phyloP scores from a whole-genome alignment of 192 early-diverging fungal species.

The Glomus cerebriforme region DNA sequence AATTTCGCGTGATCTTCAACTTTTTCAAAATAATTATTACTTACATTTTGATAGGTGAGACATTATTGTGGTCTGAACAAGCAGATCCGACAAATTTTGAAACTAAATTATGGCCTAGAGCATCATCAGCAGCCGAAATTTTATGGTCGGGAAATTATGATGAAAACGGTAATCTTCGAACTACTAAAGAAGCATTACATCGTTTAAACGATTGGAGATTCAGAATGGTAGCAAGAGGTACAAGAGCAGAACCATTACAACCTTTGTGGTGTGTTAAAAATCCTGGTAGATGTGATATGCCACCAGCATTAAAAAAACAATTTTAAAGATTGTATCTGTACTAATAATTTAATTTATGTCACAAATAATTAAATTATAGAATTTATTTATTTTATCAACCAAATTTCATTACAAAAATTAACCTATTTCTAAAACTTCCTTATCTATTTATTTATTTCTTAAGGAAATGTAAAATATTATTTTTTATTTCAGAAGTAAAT shows the following conservation, averaged over 20 bases:
- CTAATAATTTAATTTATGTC: too few species aligned
- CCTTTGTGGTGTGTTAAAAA: conserved; percentile 65
- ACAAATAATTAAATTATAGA: too few species aligned
- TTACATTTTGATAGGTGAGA: conserved; percentile 48
- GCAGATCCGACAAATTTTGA: conserved; percentile 67
- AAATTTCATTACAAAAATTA: too few species aligned
- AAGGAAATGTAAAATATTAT: too few species aligned
- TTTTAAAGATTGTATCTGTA: too few species aligned
- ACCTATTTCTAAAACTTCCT: too few species aligned
- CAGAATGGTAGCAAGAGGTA: conserved; percentile 67
- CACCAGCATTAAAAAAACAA: neutral
- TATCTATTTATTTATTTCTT: too few species aligned
- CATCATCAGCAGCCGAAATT: conserved; percentile 70
- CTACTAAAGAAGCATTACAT: conserved; percentile 59
- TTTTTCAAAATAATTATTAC: neutral
- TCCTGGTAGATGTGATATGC: conserved; percentile 7
- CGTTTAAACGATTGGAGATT: conserved; percentile 74
- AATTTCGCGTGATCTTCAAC: too few species aligned
- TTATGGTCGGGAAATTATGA: conserved; percentile 66
- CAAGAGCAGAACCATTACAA: conserved; percentile 70
- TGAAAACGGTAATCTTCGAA: conserved; percentile 52
- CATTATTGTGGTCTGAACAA: conserved; percentile 74
- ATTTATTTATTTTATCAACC: too few species aligned
- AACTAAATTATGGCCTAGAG: conserved; percentile 70
- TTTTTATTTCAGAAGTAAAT: too few species aligned